Percentiles rank a stretch among this genome's conserved stretches.
These are phyloP conservation scores for Trichoderma gamsii DNA, from an alignment of 495 filamentous ascomycete genomes.

Conservation along the genomic window DNA sequence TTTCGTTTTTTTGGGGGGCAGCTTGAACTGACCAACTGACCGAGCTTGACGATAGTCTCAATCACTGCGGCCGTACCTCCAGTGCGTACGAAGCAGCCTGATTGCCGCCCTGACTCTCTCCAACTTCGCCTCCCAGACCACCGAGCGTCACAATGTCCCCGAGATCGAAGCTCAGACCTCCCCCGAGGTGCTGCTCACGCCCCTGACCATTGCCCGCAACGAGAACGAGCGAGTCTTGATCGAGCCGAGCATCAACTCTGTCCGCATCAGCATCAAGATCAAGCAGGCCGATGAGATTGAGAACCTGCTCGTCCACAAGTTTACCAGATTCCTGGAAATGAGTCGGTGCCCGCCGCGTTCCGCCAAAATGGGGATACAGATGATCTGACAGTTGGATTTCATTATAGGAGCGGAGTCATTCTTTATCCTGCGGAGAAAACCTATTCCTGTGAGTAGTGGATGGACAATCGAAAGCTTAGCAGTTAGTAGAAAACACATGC, in stretches of 20 bases:
- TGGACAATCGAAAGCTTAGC: not conserved
- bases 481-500: not conserved
- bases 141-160: conserved; percentile 95
- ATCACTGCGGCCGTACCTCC: conserved; percentile 93
- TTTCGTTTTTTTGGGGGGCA: too few relatives aligned
- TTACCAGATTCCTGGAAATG: not conserved
- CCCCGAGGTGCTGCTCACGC: conserved; percentile 92
- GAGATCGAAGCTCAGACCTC: conserved; percentile 90
- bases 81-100: conserved; percentile 88
- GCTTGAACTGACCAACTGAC: not conserved
- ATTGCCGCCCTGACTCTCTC: conserved; percentile 91
- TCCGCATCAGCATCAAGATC: conserved; percentile 93
- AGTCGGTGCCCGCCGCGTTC: too few relatives aligned
- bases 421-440: conserved; percentile 91
- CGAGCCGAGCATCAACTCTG: conserved; percentile 79
- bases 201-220: conserved; percentile 79
- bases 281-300: conserved; percentile 99
- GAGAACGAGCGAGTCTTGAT: conserved; percentile 92
- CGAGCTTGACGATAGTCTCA: conserved; percentile 59
- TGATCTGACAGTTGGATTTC: conserved; percentile 60
- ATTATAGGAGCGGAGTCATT: conserved; percentile 96
- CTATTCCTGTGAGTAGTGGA: conserved; percentile 42
- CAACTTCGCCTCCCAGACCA: conserved; percentile 94
- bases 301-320: conserved; percentile 90
- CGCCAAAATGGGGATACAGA: conserved; percentile 25